Conservation (phyloP, 192 early-diverging fungal genomes). For the Mortierella alpina region DNA sequence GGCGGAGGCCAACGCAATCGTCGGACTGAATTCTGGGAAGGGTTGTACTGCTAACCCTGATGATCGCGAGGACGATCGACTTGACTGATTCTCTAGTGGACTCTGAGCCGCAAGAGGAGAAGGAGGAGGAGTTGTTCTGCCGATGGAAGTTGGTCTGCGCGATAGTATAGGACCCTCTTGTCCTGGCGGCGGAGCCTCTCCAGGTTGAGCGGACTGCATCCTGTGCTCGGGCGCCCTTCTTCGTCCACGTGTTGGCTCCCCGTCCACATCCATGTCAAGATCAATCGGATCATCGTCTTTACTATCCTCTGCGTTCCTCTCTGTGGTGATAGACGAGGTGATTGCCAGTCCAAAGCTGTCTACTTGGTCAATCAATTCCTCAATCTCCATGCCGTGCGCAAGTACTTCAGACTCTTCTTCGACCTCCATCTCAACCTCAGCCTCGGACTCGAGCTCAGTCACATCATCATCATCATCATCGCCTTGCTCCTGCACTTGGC, state of each 20-base stretch:
- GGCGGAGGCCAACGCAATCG: conserved; percentile 26
- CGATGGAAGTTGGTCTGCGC: too few relatives aligned
- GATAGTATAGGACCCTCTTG: neutral
- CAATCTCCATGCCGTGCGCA: neutral
- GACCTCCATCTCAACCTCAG: neutral
- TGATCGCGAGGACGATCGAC: neutral
- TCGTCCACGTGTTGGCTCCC: neutral
- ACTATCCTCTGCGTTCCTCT: neutral
- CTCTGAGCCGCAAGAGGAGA: neutral
- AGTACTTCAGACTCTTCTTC: neutral
- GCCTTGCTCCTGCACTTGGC: neutral
- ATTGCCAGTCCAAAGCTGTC: conserved; percentile 20
- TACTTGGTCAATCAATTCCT: conserved; percentile 32
- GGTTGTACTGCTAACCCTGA: neutral
- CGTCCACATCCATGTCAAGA: conserved; percentile 1
- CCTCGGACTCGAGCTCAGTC: neutral
- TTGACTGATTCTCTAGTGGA: neutral
- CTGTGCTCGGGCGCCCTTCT: neutral
- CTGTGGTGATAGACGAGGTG: neutral
- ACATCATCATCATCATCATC: neutral
- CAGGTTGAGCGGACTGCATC: conserved; percentile 6
- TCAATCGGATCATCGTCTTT: conserved; percentile 19
- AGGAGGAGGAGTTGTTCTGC: neutral
- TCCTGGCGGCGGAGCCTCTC: conserved; percentile 1
- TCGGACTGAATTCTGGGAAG: conserved; percentile 1